A percentile compares a stretch with the other conserved stretches of the same genome.
phyloP scores from a whole-genome alignment of 2,329 filamentous ascomycete species.

The Botrytis galanthina region DNA sequence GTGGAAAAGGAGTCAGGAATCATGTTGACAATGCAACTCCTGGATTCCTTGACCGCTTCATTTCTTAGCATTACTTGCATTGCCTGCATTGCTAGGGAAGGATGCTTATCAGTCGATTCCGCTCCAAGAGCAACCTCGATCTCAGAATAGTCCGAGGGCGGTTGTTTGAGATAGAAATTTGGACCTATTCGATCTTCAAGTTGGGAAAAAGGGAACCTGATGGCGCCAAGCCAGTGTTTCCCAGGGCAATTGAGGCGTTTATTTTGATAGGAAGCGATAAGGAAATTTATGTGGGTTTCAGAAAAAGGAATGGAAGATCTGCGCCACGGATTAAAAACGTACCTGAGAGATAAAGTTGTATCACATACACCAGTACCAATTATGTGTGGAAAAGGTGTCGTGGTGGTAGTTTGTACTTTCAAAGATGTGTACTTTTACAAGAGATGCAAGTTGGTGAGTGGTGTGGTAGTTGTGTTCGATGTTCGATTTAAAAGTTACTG shows the following conservation, averaged over 20 bases:
- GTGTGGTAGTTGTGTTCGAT: neutral
- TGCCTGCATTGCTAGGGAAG: constrained; percentile 4
- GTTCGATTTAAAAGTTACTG: neutral
- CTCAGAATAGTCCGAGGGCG: constrained; percentile 1
- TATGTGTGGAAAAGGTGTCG: neutral
- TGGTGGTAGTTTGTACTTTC: neutral
- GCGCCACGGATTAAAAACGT: constrained; percentile 9
- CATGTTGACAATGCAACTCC: constrained; percentile 9
- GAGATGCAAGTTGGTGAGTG: neutral
- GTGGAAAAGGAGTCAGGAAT: neutral
- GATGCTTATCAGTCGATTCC: constrained; percentile 19
- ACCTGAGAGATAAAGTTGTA: neutral
- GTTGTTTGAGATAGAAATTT: constrained; percentile 12
- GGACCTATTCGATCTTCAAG: neutral
- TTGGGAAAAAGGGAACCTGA: neutral
- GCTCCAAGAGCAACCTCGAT: neutral
- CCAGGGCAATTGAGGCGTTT: constrained; percentile 10
- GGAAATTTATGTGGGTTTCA: constrained; percentile 10
- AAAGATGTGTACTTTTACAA: neutral
- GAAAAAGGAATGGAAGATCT: constrained; percentile 14
- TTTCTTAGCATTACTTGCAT: constrained; percentile 11
- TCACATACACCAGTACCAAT: neutral
- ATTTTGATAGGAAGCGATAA: constrained; percentile 20
- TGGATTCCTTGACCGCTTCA: constrained; percentile 21
- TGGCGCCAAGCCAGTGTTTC: neutral